Conservation (phyloP, 2,329 filamentous ascomycete genomes). For the Zasmidium angulare region DNA sequence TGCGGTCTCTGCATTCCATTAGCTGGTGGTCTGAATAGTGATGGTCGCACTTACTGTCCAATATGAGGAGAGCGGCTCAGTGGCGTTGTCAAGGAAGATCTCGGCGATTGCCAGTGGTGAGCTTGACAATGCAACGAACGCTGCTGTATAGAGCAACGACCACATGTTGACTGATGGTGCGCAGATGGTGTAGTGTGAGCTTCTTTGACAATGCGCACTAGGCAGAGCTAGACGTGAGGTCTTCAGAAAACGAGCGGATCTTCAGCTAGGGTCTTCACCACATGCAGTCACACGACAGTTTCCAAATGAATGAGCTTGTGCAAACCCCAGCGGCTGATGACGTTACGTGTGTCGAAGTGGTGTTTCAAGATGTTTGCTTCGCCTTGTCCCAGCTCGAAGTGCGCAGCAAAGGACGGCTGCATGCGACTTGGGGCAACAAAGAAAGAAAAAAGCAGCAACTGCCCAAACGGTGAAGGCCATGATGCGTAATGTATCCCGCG, state of each 20-base stretch:
- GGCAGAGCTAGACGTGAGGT: background rate
- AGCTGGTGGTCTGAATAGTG: background rate
- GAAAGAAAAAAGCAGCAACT: background rate
- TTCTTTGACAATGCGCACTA: background rate
- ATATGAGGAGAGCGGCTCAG: background rate
- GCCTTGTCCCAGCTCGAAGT: too few species aligned
- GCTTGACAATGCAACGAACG: background rate
- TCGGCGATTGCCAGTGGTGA: background rate
- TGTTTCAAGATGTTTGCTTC: too few species aligned
- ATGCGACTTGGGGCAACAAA: too few species aligned
- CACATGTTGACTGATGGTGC: background rate
- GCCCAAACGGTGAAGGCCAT: background rate
- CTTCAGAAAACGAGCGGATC: too few species aligned
- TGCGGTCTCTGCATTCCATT: slow-evolving; percentile 22
- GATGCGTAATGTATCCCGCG: background rate
- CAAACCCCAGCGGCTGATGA: too few species aligned
- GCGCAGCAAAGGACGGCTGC: too few species aligned
- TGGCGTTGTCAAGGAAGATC: slow-evolving; percentile 5
- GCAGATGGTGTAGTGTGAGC: background rate
- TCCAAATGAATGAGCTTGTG: too few species aligned
- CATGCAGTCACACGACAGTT: too few species aligned
- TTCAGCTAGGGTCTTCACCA: too few species aligned
- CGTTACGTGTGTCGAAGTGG: too few species aligned
- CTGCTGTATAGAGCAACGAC: background rate
- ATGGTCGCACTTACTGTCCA: slow-evolving; percentile 6